Evolutionary conservation across 2,329 filamentous ascomycete species (phyloP), one percentile per base, ranked within the genome.

Genomic region (Aureobasidium melanogenum): DNA sequence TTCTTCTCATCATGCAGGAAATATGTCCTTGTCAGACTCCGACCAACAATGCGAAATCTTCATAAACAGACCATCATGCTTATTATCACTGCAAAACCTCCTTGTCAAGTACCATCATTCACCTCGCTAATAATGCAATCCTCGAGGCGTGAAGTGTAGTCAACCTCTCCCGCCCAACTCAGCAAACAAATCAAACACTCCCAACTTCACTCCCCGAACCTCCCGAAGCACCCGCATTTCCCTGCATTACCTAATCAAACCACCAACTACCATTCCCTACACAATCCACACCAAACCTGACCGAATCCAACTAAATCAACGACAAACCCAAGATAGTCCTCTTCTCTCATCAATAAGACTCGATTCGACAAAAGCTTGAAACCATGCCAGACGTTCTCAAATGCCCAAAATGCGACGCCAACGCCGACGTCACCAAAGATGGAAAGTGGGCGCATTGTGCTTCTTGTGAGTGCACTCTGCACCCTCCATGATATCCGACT

Each of bases 361-460:
- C n/a, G n/a, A n/a, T n/a, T n/a, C n/a, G n/a, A n/a, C n/a, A n/a
- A n/a, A n/a, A n/a, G n/a, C n/a, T n/a, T n/a, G n/a, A n/a, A n/a
- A 61, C 4, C 14, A 54, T 63, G 57, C 50, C 57, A 1, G 36
- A 28, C 4, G 19, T 46, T n/a, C 54, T 61, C 50, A 56, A 59
- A 46, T 61, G 62, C 34, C 57, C 50, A 2, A 39, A 47, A 44
- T 46, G 41, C 50, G 57, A 51, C 32, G 52, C 50, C 15, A 56
- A 61, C 24, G 48, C 56, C 39, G 59, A 61, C 24, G 32, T 55
- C 22, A 61, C 59, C 3, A 51, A 50, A 26, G 50, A 61, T 39
- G 59, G 59, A 7, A 61, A 61, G 19, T 61, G 59, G 59, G 59
- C 59, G 1, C 59, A 61, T 55, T 61, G 59, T 41, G 59, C 59